Evolutionary conservation across 192 early-diverging fungal species (phyloP), one percentile per base, ranked within the genome.

Genomic region (Coemansia sp.): DNA sequence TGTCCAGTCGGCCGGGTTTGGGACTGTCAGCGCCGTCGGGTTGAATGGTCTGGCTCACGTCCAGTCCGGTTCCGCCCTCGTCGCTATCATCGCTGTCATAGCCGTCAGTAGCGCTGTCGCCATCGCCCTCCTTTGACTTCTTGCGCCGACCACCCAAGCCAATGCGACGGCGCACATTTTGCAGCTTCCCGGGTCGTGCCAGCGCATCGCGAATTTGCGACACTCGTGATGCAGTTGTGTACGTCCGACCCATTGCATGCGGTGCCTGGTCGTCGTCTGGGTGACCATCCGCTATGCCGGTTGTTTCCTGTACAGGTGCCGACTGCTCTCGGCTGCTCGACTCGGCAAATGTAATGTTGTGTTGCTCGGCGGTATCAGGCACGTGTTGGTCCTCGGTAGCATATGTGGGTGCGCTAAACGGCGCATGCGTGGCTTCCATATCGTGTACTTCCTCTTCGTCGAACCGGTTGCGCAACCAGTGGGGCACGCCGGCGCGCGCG

Each of bases 401-500:
- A n/a, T 20, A 29, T 7, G 23, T 30, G 3, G 45, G 45, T 15
- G 45, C 26, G 14, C 28, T 47, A 14, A 47, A 29, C 4, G 30
- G 19, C 42, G 32, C 15, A 17, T 48, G 4, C 12, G 52, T 52
- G 1, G 26, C 28, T 27, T 62, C 60, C 30, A 54, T 11, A 40
- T 60, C 60, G n/a, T 41, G 26, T 19, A 14, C 29, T 1, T 51
- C 55, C 11, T 60, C 53, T 2, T 41, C 40, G 8, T 67, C 64
- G 14, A 64, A 30, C 5, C 35, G 49, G 6, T 29, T 55, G 12
- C 58, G 60, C 48, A 68, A 53, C 71, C 71, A 75, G 19, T 36
- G 55, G 25, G 71, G 71, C 45, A 75, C 50, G 3, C 71, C 71
- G n/a, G 60, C 55, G 38, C 65, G 71, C 43, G 45, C 34, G 12